Percentiles rank a stretch among this genome's conserved stretches.
Conservation (phyloP, 805 yeast genomes). For the Starmerella apis region DNA sequence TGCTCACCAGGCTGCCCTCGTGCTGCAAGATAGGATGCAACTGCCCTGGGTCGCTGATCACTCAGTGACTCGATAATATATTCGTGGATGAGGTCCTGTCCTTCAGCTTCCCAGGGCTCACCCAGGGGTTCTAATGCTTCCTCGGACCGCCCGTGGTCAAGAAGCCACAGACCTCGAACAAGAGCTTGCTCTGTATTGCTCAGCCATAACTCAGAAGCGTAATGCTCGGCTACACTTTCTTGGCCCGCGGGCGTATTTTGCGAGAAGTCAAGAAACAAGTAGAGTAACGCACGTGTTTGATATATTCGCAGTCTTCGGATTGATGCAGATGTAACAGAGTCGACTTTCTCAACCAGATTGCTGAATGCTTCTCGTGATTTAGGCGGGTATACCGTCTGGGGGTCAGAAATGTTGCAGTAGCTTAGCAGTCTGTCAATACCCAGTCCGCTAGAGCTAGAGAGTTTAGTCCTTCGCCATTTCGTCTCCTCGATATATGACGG, state of each 20-base stretch:
- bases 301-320: not conserved
- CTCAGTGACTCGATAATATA: conserved; percentile 13
- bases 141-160: conserved; percentile 16
- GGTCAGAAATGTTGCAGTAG: conserved; percentile 3
- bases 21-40: conserved; percentile 12
- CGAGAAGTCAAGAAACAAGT: conserved; percentile 16
- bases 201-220: conserved; percentile 19
- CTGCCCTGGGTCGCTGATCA: conserved; percentile 5
- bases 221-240: conserved; percentile 18
- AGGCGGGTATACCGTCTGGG: conserved; percentile 17
- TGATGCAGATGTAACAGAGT: not conserved
- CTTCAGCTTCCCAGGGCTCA: conserved; percentile 14
- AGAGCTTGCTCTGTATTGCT: conserved; percentile 14
- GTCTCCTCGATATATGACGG: conserved; percentile 1
- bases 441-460: conserved; percentile 2
- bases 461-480: conserved; percentile 5
- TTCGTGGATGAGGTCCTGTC: conserved; percentile 12
- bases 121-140: conserved; percentile 15
- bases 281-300: conserved; percentile 16
- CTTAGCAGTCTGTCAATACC: conserved; percentile 17
- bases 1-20: conserved; percentile 6
- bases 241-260: not conserved
- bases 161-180: conserved; percentile 15
- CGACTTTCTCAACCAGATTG: conserved; percentile 11
- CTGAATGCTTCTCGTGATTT: conserved; percentile 7